A percentile compares a stretch with the other conserved stretches of the same genome.
Conservation (phyloP, 129 eudicot species). For the Escallonia rubra region DNA sequence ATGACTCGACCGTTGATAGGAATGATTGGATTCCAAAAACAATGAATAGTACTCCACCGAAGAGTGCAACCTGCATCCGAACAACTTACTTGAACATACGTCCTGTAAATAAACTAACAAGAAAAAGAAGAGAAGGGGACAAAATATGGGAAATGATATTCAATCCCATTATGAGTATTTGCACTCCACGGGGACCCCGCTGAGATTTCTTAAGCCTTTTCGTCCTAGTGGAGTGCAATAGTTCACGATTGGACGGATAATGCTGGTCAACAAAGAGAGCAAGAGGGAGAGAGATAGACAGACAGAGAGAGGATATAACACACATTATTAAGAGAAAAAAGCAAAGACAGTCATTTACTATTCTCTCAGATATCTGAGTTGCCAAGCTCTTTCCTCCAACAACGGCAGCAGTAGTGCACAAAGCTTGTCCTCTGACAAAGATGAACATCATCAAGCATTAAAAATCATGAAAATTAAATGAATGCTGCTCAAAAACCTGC, state of each 20-base stretch:
- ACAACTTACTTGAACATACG: no score
- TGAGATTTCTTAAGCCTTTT: no score
- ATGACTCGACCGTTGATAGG: slow-evolving; percentile 50
- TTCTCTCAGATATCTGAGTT: slow-evolving; percentile 69
- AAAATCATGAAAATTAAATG: not conserved
- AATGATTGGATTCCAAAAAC: slow-evolving; percentile 89
- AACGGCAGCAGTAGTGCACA: slow-evolving; percentile 96
- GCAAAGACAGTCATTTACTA: slow-evolving; percentile 34
- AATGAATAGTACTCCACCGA: slow-evolving; percentile 84
- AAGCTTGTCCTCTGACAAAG: slow-evolving; percentile 76
- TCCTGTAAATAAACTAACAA: not conserved
- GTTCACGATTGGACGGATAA: no score
- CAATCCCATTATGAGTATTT: not conserved
- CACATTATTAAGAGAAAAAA: not conserved
- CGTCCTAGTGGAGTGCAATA: no score
- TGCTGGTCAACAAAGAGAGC: no score
- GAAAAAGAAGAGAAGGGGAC: not conserved
- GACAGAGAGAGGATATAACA: no score
- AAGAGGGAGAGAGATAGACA: no score
- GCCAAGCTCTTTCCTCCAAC: slow-evolving; percentile 97
- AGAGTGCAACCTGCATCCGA: slow-evolving; percentile 65
- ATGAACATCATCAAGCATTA: slow-evolving; percentile 12
- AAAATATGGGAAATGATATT: not conserved
- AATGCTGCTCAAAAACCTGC: not conserved
- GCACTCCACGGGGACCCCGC: no score